These are phyloP conservation scores for Amphichorda felina DNA, from an alignment of 2,329 filamentous ascomycete species.

Conservation along the genomic window DNA sequence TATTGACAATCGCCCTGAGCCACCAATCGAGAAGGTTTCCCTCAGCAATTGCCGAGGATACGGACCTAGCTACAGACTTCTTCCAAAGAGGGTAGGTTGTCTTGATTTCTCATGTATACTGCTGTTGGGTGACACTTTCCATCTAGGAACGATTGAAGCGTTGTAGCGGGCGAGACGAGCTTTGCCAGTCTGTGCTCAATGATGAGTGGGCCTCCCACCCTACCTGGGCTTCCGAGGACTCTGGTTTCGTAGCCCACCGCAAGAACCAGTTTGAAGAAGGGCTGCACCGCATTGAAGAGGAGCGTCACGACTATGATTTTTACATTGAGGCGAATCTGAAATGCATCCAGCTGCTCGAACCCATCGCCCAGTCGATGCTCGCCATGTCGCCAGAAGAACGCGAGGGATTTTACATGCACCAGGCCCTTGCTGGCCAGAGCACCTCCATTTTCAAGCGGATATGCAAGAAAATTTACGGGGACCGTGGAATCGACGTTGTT, in stretches of 20 bases:
- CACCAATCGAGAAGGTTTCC: slow-evolving; percentile 73
- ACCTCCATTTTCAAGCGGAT: slow-evolving; percentile 95
- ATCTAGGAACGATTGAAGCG: slow-evolving; percentile 68
- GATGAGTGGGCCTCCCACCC: slow-evolving; percentile 98
- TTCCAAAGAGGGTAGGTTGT: slow-evolving; percentile 58
- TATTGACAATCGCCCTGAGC: slow-evolving; percentile 66
- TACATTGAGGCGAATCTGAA: slow-evolving; percentile 93
- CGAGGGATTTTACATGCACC: slow-evolving; percentile 64
- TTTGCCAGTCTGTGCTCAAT: slow-evolving; percentile 87
- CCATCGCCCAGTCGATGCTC: slow-evolving; percentile 81
- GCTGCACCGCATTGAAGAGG: slow-evolving; percentile 91
- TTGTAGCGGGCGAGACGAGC: slow-evolving; percentile 87
- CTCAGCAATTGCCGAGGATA: slow-evolving; percentile 92
- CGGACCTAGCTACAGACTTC: slow-evolving; percentile 84
- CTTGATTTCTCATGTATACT: background rate
- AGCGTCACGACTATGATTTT: slow-evolving; percentile 96
- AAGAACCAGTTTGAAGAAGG: slow-evolving; percentile 95
- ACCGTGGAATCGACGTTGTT: slow-evolving; percentile 75
- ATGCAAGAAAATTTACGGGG: slow-evolving; percentile 94
- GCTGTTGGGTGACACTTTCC: background rate
- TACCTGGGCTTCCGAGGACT: slow-evolving; percentile 97
- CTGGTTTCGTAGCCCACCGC: slow-evolving; percentile 90
- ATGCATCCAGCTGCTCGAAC: slow-evolving; percentile 91
- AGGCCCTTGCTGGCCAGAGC: slow-evolving; percentile 80
- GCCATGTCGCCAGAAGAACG: slow-evolving; percentile 65